Percentiles rank a stretch among this genome's conserved stretches.
These are phyloP conservation scores for Clitoria ternatea DNA, from an alignment of 306 rosid species.

Conservation along the genomic window DNA sequence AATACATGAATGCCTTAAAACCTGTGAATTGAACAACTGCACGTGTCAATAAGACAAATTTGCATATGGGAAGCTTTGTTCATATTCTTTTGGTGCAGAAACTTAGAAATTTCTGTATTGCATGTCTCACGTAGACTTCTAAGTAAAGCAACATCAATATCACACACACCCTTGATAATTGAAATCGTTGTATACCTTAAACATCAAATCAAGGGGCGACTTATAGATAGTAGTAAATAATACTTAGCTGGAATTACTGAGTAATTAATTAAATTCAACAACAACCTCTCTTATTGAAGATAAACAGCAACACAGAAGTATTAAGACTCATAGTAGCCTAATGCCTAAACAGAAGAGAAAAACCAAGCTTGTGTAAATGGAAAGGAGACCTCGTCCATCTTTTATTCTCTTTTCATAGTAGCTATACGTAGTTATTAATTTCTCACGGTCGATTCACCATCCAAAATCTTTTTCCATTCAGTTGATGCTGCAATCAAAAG, in stretches of 20 bases:
- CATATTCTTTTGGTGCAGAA: too few species aligned
- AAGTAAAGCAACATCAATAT: too few species aligned
- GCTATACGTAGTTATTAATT: not conserved
- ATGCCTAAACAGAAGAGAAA: not conserved
- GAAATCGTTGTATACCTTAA: too few species aligned
- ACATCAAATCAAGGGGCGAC: too few species aligned
- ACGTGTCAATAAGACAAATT: too few species aligned
- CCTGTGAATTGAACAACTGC: too few species aligned
- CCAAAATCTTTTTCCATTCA: not conserved
- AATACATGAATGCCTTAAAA: too few species aligned
- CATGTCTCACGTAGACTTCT: too few species aligned
- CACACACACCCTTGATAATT: too few species aligned
- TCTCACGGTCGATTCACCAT: not conserved
- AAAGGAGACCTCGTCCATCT: not conserved
- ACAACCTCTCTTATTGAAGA: not conserved
- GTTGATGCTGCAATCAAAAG: constrained; percentile 7
- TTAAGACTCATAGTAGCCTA: not conserved
- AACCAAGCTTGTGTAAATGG: not conserved
- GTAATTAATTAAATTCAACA: not conserved
- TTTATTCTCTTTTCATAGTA: constrained; percentile 7
- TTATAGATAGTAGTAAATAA: too few species aligned
- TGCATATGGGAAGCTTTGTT: too few species aligned
- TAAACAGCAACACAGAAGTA: not conserved
- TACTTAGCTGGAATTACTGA: not conserved
- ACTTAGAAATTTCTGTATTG: too few species aligned